phyloP scores from a whole-genome alignment of 257 asterid species.

The Scutellaria galericulata region DNA sequence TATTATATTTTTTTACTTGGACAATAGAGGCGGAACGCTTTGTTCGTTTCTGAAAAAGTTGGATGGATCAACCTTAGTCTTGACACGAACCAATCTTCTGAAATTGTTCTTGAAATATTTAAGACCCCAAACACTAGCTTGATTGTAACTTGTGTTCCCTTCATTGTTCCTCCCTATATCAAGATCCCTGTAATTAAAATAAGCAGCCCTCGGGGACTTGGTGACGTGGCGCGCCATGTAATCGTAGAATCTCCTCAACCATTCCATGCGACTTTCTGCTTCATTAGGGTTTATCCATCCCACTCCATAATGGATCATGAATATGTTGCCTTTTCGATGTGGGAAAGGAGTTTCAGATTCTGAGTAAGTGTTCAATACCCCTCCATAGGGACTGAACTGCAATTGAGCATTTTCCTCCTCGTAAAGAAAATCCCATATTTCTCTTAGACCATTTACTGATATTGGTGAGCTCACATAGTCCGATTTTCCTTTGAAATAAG shows the following conservation, averaged over 20 bases:
- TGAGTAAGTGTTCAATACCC: conserved; percentile 34
- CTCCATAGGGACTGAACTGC: conserved; percentile 50
- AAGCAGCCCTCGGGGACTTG: conserved; percentile 39
- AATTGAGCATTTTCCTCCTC: conserved; percentile 8
- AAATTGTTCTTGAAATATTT: conserved; percentile 46
- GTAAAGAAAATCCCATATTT: conserved; percentile 42
- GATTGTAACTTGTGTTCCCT: conserved; percentile 38
- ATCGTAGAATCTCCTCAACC: conserved; percentile 35
- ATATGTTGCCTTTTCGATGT: conserved; percentile 44
- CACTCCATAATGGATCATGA: conserved; percentile 38
- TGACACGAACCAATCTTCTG: conserved; percentile 42
- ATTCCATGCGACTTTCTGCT: conserved; percentile 5
- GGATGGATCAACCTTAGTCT: conserved; percentile 47
- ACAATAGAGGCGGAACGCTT: conserved; percentile 39
- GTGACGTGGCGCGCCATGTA: conserved; percentile 43
- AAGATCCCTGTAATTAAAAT: conserved; percentile 48
- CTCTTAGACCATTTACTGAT: conserved; percentile 37
- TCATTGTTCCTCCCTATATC: conserved; percentile 43
- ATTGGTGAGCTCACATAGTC: conserved; percentile 47
- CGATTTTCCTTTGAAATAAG: conserved; percentile 45
- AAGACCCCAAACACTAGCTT: conserved; percentile 46
- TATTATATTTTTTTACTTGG: too few relatives aligned
- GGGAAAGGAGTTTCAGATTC: conserved; percentile 51
- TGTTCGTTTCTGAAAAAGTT: conserved; percentile 55
- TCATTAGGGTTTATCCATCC: conserved; percentile 4